Percentiles rank a stretch among this genome's conserved stretches.
Evolutionary conservation across 495 filamentous ascomycete genomes (phyloP).

Genomic region (Aspergillus nanangensis): DNA sequence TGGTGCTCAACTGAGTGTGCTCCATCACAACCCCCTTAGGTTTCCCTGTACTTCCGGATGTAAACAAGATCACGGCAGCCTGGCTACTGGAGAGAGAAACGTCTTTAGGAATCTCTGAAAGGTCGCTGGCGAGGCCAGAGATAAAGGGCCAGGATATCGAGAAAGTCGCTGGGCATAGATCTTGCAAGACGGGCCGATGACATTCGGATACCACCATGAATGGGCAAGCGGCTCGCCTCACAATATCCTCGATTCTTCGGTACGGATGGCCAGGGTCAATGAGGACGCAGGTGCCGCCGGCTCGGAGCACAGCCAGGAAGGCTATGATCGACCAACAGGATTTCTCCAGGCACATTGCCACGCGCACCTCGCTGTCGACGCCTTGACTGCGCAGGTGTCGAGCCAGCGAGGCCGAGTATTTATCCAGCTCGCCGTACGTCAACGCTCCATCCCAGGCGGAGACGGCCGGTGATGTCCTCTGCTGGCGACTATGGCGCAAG

Average conservation of each 20-base stretch:
- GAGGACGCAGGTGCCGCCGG: conserved; percentile 40
- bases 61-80: too few relatives aligned
- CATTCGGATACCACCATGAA: too few relatives aligned
- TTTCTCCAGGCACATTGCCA: conserved; percentile 25
- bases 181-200: too few relatives aligned
- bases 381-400: conserved; percentile 14
- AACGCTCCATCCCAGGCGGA: conserved; percentile 16
- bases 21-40: conserved; percentile 34
- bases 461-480: conserved; percentile 1
- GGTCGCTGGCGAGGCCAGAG: too few relatives aligned
- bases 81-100: too few relatives aligned
- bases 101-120: too few relatives aligned
- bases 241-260: too few relatives aligned
- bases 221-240: too few relatives aligned
- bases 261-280: conserved; percentile 49
- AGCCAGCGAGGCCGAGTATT: conserved; percentile 22
- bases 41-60: conserved; percentile 26
- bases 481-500: not conserved
- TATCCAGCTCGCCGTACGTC: conserved; percentile 14
- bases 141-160: too few relatives aligned
- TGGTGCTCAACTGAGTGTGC: conserved; percentile 19
- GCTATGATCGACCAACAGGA: conserved; percentile 20
- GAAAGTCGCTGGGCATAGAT: too few relatives aligned
- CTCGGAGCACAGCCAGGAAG: conserved; percentile 21
- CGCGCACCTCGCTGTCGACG: conserved; percentile 15